Percentiles rank a stretch among this genome's conserved stretches.
Conservation (phyloP, 2,329 filamentous ascomycete genomes). For the Pseudomassariella vexata region DNA sequence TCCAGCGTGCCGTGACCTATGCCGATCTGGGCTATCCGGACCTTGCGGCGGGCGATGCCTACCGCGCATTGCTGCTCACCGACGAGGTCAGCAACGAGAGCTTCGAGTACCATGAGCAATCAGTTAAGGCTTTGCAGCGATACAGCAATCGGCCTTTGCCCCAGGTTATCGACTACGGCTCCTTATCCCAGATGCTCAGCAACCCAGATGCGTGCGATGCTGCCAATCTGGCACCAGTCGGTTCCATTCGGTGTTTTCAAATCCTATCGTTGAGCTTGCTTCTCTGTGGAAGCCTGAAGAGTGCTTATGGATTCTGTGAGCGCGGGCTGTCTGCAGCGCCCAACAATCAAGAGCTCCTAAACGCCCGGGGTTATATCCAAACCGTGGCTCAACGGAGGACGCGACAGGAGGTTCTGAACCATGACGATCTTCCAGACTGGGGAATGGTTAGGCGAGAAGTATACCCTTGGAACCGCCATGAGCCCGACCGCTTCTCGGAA, state of each 20-base stretch:
- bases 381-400: constrained; percentile 44
- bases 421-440: constrained; percentile 59
- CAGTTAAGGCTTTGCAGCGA: constrained; percentile 44
- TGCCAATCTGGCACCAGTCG: constrained; percentile 25
- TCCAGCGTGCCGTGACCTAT: constrained; percentile 67
- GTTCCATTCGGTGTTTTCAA: constrained; percentile 53
- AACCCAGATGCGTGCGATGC: constrained; percentile 10
- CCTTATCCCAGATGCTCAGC: constrained; percentile 24
- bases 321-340: constrained; percentile 53
- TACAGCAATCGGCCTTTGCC: constrained; percentile 31
- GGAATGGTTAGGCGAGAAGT: constrained; percentile 64
- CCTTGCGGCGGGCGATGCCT: constrained; percentile 83
- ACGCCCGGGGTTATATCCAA: constrained; percentile 48
- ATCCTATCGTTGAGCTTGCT: constrained; percentile 52
- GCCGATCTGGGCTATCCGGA: constrained; percentile 79
- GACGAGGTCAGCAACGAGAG: constrained; percentile 75
- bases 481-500: constrained; percentile 64
- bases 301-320: constrained; percentile 59
- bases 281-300: constrained; percentile 63
- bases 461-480: constrained; percentile 64
- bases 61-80: constrained; percentile 78
- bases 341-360: constrained; percentile 47
- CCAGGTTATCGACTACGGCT: constrained; percentile 40
- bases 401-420: constrained; percentile 38
- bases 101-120: constrained; percentile 75